A percentile compares a stretch with the other conserved stretches of the same genome.
Conservation (phyloP, 805 yeast species). For the Nakazawaea wyomingensis region DNA sequence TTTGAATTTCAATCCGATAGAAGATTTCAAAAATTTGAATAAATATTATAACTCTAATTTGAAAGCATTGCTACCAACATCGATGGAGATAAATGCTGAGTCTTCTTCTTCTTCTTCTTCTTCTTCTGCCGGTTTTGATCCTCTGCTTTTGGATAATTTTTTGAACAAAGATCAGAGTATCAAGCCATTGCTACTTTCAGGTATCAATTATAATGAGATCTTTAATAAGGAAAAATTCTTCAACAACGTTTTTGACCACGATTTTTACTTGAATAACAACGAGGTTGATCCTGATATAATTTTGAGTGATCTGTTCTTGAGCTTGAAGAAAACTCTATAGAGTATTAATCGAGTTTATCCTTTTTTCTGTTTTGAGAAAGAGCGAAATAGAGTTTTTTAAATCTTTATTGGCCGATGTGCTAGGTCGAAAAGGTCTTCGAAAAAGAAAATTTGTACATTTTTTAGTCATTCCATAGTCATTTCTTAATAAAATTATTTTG, state of each 20-base stretch:
- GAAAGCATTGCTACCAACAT: conserved; percentile 2
- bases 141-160: neutral
- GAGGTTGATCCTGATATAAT: conserved; percentile 11
- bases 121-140: no score
- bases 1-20: conserved; percentile 2
- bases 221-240: conserved; percentile 10
- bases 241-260: conserved; percentile 11
- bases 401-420: no score
- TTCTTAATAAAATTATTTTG: no score
- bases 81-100: neutral
- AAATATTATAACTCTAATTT: neutral
- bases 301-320: conserved; percentile 7
- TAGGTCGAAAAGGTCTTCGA: no score
- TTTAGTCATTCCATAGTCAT: no score
- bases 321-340: neutral
- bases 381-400: no score
- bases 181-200: neutral
- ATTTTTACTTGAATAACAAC: conserved; percentile 6
- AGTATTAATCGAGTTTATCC: no score
- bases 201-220: conserved; percentile 4
- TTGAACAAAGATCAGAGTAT: conserved; percentile 7
- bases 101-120: no score
- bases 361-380: no score
- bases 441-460: no score
- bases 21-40: conserved; percentile 5